Evolutionary conservation across 2,329 filamentous ascomycete genomes (phyloP).

Genomic region (Escovopsis sp.): DNA sequence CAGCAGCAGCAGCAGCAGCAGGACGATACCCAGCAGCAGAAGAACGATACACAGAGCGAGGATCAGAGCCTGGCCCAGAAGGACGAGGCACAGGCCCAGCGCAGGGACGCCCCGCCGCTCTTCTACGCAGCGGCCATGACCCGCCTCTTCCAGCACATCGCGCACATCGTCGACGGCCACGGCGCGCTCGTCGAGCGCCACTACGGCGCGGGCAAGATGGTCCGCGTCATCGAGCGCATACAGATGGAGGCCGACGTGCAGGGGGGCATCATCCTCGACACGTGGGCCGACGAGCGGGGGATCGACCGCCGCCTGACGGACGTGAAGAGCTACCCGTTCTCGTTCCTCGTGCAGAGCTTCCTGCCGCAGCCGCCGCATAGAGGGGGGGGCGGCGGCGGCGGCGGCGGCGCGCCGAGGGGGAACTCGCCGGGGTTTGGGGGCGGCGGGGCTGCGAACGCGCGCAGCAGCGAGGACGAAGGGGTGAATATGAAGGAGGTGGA

Average conservation of each 20-base stretch:
- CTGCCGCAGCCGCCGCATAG: constrained; percentile 48
- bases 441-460: constrained; percentile 27
- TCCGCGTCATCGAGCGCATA: constrained; percentile 78
- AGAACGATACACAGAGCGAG: too few species aligned
- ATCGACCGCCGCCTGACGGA: constrained; percentile 82
- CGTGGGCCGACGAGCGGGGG: constrained; percentile 79
- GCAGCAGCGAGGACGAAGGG: constrained; percentile 71
- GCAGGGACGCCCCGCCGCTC: constrained; percentile 50
- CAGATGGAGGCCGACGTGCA: constrained; percentile 94
- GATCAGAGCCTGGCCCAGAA: too few species aligned
- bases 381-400: too few species aligned
- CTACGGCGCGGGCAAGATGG: constrained; percentile 88
- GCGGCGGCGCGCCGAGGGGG: constrained; percentile 49
- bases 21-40: too few species aligned
- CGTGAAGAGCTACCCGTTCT: constrained; percentile 95
- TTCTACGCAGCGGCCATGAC: constrained; percentile 88
- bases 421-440: constrained; percentile 59
- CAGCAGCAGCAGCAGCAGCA: too few species aligned
- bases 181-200: constrained; percentile 84
- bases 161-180: constrained; percentile 88
- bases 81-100: too few species aligned
- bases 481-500: constrained; percentile 97
- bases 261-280: constrained; percentile 88
- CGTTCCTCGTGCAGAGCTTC: constrained; percentile 92
- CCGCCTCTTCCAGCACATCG: constrained; percentile 92